Evolutionary conservation across 768 basidiomycete genomes (phyloP).

Genomic region (Leccinum aurantiacum): DNA sequence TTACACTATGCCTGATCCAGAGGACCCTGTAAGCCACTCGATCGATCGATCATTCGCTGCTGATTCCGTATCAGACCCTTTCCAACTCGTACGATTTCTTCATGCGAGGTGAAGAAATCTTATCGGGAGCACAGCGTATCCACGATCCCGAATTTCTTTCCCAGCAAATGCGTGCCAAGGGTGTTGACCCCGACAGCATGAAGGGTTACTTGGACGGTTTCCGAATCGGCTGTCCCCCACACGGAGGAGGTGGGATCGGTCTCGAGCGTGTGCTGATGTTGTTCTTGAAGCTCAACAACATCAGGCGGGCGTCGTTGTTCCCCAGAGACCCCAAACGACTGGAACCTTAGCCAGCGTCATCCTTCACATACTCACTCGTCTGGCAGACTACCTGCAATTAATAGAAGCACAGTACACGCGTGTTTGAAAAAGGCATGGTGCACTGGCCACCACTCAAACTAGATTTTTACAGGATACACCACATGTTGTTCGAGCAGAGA

Average conservation of each 20-base stretch:
- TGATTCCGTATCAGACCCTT: constrained; percentile 52
- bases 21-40: constrained; percentile 65
- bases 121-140: constrained; percentile 97
- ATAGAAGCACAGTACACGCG: background rate
- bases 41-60: constrained; percentile 1
- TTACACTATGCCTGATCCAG: constrained; percentile 98
- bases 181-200: constrained; percentile 91
- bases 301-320: constrained; percentile 89
- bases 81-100: constrained; percentile 99
- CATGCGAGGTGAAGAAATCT: constrained; percentile 99
- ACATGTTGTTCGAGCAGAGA: constrained; percentile 16
- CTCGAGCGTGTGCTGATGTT: constrained; percentile 96
- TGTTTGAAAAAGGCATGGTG: constrained; percentile 6
- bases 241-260: constrained; percentile 96
- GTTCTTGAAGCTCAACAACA: constrained; percentile 96
- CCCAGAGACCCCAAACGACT: constrained; percentile 95
- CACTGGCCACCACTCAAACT: constrained; percentile 10
- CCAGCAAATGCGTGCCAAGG: constrained; percentile 83
- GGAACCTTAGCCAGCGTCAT: constrained; percentile 57
- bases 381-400: background rate
- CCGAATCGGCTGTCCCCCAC: constrained; percentile 91
- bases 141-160: constrained; percentile 83
- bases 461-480: constrained; percentile 21
- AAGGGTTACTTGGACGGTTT: constrained; percentile 92
- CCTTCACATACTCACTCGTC: background rate